Evolutionary conservation across 306 rosid species (phyloP), one percentile per base, ranked within the genome.

Genomic region (Acacia confusa): DNA sequence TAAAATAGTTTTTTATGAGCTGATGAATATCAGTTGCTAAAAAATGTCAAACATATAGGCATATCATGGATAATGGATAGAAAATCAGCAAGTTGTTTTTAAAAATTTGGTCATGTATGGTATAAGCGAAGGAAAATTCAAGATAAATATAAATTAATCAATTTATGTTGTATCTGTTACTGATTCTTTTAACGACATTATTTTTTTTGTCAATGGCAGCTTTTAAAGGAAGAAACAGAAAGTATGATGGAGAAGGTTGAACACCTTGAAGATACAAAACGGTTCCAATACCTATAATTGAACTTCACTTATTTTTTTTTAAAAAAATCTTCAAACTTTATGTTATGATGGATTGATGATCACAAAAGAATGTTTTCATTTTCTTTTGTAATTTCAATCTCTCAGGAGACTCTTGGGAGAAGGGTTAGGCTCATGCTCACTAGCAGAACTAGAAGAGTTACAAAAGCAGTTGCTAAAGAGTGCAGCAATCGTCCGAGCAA

Each of bases 401-500:
- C n/a, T 28, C 82, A 94, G 98, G 86, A 88, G 85, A 85, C 87
- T 92, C 73, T 34, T 92, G 92, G 97, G 98, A 86, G 97, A 94
- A 84, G 81, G 88, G 60, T 73, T 94, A 36, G 97, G 83, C 11
- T 52, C 89, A 60, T 91, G 94, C 86, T 83, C 92, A 72, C 11
- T 94, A 15, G 92, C 87, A 78, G 97, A 94, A 67, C 86, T 94
- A 9, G 92, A 84, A 60, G 86, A 91, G 74, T 70, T 94, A 8
- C 97, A 94, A 79, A 84, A 87, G 41, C 97, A 90, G 76, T 77
- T 94, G 82, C 92, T 90, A 88, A 88, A 36, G 80, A 92, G 98
- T 64, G 92, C 90, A 17, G 50, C 11, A 83, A 88, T 9, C 67
- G 75, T 94, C 78, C 82, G 98, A 73, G 88, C 90, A 24, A 91